Conservation (phyloP, 495 filamentous ascomycete genomes). For the Xylaria nigripes region DNA sequence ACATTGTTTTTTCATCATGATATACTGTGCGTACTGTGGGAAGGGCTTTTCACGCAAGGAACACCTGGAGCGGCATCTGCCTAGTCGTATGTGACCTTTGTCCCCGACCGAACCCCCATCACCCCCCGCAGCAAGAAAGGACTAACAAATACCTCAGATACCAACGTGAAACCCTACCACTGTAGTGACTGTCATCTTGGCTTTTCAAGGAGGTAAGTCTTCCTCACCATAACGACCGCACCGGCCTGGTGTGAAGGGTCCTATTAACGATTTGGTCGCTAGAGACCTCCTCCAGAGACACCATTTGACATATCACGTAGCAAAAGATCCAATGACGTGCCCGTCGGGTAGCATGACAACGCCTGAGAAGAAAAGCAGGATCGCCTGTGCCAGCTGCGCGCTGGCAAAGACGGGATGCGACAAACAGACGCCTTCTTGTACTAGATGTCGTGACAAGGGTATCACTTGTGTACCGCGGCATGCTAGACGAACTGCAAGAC, state of each 20-base stretch:
- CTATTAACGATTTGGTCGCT: slow-evolving; percentile 14
- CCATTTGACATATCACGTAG: slow-evolving; percentile 43
- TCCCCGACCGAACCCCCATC: not conserved
- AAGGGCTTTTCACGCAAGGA: slow-evolving; percentile 59
- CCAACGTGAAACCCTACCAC: slow-evolving; percentile 55
- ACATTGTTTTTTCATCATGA: slow-evolving; percentile 23
- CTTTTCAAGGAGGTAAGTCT: slow-evolving; percentile 51
- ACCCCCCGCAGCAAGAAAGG: not conserved
- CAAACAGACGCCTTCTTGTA: slow-evolving; percentile 52
- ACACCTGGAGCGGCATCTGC: slow-evolving; percentile 55
- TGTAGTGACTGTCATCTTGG: slow-evolving; percentile 52
- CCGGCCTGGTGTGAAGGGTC: not conserved
- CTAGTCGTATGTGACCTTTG: slow-evolving; percentile 45
- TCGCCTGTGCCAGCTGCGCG: slow-evolving; percentile 52
- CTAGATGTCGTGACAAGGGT: slow-evolving; percentile 49
- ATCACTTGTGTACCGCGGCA: slow-evolving; percentile 47
- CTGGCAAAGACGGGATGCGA: slow-evolving; percentile 62
- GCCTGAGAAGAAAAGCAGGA: slow-evolving; percentile 36
- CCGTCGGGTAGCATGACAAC: slow-evolving; percentile 31
- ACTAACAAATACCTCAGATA: slow-evolving; percentile 41
- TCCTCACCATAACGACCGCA: not conserved
- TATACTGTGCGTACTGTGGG: slow-evolving; percentile 56
- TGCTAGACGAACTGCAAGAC: slow-evolving; percentile 49
- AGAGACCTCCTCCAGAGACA: slow-evolving; percentile 56
- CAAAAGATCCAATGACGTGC: slow-evolving; percentile 33